Base-by-base conservation (phyloP, 495 filamentous ascomycete genomes). In the Talaromyces ruber region DNA sequence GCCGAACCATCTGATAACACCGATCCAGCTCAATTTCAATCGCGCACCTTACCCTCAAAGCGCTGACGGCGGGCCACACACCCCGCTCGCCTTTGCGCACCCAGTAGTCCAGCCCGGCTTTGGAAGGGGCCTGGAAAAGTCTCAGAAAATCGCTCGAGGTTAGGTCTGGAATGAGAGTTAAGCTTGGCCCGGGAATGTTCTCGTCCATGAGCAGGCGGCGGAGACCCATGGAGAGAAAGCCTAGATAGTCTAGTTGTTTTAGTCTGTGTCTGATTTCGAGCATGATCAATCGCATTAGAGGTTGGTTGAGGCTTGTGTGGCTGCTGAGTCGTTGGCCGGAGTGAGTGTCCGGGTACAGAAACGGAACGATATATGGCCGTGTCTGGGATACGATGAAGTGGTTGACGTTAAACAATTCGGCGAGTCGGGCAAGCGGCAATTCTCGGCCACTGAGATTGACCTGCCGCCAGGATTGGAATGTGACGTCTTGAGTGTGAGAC, bases 381-480 rank as follows among this genome's bases (percentile, higher is more conserved):
- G 95, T 91, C 69, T 98, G 93, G 0, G 92, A 96, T 30, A 97
- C 93, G 68, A 98, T 97, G 69, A 96, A 97, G 69, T 97, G 92
- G 69, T 97, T 98, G 74, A 97, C 92, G 70, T 97, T 97, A 82
- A 96, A 97, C 28, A 97, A 86, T 72, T 96, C 89, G 6, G 91
- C 88, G 59, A 97, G 88, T 51, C 93, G 86, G 39, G 85, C 80
- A 4, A 97, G 82, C 0, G 93, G 93, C 1, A 89, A 89, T 68
- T 93, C 88, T 51, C 85, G 85, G 62, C 91, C 91, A 45, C 79
- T 82, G 73, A 90, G 89, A 30, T 82, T 81, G 55, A 84, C 79
- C 52, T 88, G 83, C 21, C 84, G 85, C 83, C 85, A 90, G 22
- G 87, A 82, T 45, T 78, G 81, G 73, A 92, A 90, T 37, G 85